A percentile compares a stretch with the other conserved stretches of the same genome.
These are phyloP conservation scores for Triticum aestivum DNA, from an alignment of 176 grass and related monocot genomes.

Conservation along the genomic window DNA sequence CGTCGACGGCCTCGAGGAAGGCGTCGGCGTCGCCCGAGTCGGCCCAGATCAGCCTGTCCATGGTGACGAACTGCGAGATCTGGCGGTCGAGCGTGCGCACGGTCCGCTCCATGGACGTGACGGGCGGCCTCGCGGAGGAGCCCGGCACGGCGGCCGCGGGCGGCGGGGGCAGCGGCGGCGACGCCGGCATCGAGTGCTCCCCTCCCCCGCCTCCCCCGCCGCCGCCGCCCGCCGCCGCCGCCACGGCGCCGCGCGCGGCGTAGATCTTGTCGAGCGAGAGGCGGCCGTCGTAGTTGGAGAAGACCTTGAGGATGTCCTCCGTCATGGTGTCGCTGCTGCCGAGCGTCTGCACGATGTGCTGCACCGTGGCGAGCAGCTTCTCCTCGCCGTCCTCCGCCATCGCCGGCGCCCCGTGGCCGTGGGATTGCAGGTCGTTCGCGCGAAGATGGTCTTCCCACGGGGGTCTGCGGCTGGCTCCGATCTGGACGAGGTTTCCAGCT, in stretches of 20 bases:
- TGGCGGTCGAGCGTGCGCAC: slow-evolving; percentile 85
- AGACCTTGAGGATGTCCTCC: slow-evolving; percentile 93
- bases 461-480: not conserved
- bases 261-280: slow-evolving; percentile 87
- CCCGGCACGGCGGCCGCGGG: not conserved
- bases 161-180: slow-evolving; percentile 27
- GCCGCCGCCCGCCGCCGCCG: not conserved
- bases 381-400: slow-evolving; percentile 99
- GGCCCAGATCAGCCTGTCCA: slow-evolving; percentile 77
- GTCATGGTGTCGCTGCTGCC: slow-evolving; percentile 86
- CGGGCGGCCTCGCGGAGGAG: slow-evolving; percentile 29
- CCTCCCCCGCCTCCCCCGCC: not conserved
- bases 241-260: slow-evolving; percentile 37
- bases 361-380: slow-evolving; percentile 88
- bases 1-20: slow-evolving; percentile 91
- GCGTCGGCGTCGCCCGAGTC: slow-evolving; percentile 58
- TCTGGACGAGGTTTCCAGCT: slow-evolving; percentile 26
- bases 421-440: too few relatives aligned
- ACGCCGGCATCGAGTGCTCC: slow-evolving; percentile 41
- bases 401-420: not conserved
- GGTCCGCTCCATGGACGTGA: slow-evolving; percentile 67
- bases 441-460: too few relatives aligned
- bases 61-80: slow-evolving; percentile 83
- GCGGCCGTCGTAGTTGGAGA: slow-evolving; percentile 91
- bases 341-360: slow-evolving; percentile 81